A percentile compares a stretch with the other conserved stretches of the same genome.
Evolutionary conservation across 805 yeast species (phyloP).

Genomic region (Candida endomychidarum): DNA sequence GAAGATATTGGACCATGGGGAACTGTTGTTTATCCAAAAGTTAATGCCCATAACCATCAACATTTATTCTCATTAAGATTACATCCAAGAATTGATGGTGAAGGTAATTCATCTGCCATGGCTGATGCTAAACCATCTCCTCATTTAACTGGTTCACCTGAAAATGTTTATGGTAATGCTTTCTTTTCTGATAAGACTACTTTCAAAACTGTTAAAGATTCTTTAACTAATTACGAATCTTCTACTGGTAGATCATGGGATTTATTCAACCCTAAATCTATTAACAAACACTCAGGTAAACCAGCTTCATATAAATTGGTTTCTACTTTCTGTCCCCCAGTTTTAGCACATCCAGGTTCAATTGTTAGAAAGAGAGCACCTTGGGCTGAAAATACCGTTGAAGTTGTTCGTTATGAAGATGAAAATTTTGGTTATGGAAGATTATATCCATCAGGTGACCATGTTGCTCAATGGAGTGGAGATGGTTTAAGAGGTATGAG

Average conservation of each 20-base stretch:
- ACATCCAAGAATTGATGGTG: constrained; percentile 82
- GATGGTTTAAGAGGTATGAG: constrained; percentile 66
- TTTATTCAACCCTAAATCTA: constrained; percentile 66
- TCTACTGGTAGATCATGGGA: constrained; percentile 75
- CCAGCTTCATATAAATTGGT: constrained; percentile 78
- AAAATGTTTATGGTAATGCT: constrained; percentile 77
- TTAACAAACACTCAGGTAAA: constrained; percentile 68
- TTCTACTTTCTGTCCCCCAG: constrained; percentile 70
- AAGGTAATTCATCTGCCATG: constrained; percentile 68
- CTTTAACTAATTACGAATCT: constrained; percentile 61
- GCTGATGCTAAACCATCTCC: constrained; percentile 64
- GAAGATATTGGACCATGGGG: constrained; percentile 79
- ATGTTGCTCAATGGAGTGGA: constrained; percentile 73
- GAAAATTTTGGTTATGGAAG: constrained; percentile 51
- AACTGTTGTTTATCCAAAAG: constrained; percentile 74
- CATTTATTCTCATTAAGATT: constrained; percentile 76
- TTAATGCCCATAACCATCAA: constrained; percentile 85
- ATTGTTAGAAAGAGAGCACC: constrained; percentile 79
- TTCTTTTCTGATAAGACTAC: constrained; percentile 63
- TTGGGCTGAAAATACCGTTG: constrained; percentile 68
- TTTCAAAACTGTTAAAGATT: constrained; percentile 68
- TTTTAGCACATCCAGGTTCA: constrained; percentile 72
- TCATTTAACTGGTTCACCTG: constrained; percentile 59
- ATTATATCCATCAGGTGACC: constrained; percentile 78
- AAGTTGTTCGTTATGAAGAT: constrained; percentile 71